Evolutionary conservation across 768 basidiomycete species (phyloP).

Genomic region (Phlebiopsis flavidoalba): DNA sequence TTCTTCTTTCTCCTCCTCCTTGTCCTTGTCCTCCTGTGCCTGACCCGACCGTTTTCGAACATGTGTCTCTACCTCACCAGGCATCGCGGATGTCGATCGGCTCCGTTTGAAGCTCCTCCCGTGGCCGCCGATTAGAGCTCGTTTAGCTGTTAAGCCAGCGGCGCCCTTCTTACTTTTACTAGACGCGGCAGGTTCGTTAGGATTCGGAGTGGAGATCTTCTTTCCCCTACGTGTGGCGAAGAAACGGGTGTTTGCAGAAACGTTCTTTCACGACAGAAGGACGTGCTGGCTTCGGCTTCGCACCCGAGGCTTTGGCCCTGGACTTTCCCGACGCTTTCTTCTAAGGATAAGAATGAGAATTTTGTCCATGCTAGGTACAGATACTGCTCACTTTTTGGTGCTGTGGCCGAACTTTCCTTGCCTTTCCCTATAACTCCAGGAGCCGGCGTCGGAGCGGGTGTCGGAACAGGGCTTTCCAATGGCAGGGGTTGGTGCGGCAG

Average conservation of each 20-base stretch:
- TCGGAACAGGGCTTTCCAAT: neutral
- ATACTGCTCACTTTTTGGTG: neutral
- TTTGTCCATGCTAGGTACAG: neutral
- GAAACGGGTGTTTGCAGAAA: conserved; percentile 5
- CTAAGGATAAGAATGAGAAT: conserved; percentile 8
- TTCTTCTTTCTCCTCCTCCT: conserved; percentile 31
- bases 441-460: neutral
- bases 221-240: too few relatives aligned
- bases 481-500: neutral
- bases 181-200: conserved; percentile 4
- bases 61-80: conserved; percentile 38
- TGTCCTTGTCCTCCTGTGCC: conserved; percentile 22
- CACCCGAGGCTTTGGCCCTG: conserved; percentile 19
- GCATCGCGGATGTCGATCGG: conserved; percentile 67
- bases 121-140: conserved; percentile 16
- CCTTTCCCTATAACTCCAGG: neutral
- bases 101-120: conserved; percentile 39
- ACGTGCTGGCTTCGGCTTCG: conserved; percentile 17
- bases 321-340: conserved; percentile 15
- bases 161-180: conserved; percentile 26
- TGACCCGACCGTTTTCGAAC: conserved; percentile 33
- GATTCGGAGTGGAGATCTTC: neutral
- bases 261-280: conserved; percentile 20
- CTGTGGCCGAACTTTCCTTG: neutral
- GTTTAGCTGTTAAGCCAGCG: conserved; percentile 18